Base-by-base conservation (phyloP, 331 rosid species). In the Saraca asoca region DNA sequence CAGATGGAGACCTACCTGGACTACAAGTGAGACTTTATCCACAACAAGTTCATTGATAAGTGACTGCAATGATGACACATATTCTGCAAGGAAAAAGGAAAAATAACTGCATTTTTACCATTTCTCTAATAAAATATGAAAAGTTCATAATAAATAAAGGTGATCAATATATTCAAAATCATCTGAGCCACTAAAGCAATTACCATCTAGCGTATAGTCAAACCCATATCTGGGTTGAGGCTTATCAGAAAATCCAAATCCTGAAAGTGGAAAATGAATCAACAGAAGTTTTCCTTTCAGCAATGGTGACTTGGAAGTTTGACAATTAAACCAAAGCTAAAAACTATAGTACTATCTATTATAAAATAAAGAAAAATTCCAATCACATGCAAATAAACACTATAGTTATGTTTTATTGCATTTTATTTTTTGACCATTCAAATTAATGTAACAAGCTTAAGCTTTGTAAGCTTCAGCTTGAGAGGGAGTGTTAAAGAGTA, bases 181-280 rank as follows among this genome's bases (percentile, higher is more conserved):
- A n/a, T n/a, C n/a, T 16, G 12, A 51, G 4, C 31, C 17, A 29
- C 57, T 9, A 37, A 63, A 66, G 58, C 5, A 64, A 43, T 86
- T 85, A 91, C 97, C 97, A 74, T 83, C 83, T 33, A 81, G 73
- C 41, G 90, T 91, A 79, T 88, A 88, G 85, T 88, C 91, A 85
- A 91, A 88, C 2, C 97, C 97, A 83, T 91, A 91, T 79, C 62
- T 80, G 15, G 96, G 97, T 76, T 91, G 97, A 58, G 97, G 96
- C 78, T 91, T 88, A 76, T 91, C 97, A 51, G 97, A 91, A 76
- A 84, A 86, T 58, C 97, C 97, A 51, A 91, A 91, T 61, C 97
- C 97, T 91, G 83, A 54, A 38, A 76, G 41, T 51, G 74, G 48
- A 74, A 24, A 76, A 44, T 37, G 19, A 60, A 41, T 70, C 18